Percentiles rank a stretch among this genome's conserved stretches.
Evolutionary conservation across 257 asterid genomes (phyloP).

Genomic region (Nyctanthes arbortristis): DNA sequence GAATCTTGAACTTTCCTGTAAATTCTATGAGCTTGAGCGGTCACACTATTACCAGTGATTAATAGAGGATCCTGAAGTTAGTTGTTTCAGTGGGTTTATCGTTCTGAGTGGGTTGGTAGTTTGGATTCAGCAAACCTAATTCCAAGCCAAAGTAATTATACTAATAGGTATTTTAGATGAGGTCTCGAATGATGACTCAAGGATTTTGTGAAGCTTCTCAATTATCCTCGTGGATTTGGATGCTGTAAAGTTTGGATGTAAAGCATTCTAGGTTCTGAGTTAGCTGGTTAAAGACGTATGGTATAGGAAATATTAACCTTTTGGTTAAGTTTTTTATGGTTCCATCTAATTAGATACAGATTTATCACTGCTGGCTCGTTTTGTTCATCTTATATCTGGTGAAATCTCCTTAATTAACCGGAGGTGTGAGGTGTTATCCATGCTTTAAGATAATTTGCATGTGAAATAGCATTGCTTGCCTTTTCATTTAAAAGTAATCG

Average conservation of each 20-base stretch:
- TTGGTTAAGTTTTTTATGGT: background rate
- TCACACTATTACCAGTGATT: background rate
- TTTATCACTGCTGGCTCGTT: background rate
- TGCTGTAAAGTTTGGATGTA: slow-evolving; percentile 3
- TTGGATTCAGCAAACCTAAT: background rate
- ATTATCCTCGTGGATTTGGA: background rate
- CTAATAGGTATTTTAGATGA: background rate
- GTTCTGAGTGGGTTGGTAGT: background rate
- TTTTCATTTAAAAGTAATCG: background rate
- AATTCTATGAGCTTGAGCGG: background rate
- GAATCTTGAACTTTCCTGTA: background rate
- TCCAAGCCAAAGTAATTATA: background rate
- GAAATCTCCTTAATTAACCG: background rate
- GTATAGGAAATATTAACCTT: background rate
- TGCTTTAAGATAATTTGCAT: background rate
- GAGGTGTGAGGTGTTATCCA: background rate
- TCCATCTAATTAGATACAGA: background rate
- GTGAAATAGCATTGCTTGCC: background rate
- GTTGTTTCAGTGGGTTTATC: background rate
- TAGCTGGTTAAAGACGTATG: background rate
- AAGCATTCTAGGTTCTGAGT: background rate
- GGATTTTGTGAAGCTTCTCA: background rate
- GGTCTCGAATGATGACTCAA: background rate
- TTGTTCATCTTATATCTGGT: background rate
- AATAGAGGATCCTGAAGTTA: background rate